phyloP scores from a whole-genome alignment of 371 early-diverging fungal species.

The Mortierella sp. region DNA sequence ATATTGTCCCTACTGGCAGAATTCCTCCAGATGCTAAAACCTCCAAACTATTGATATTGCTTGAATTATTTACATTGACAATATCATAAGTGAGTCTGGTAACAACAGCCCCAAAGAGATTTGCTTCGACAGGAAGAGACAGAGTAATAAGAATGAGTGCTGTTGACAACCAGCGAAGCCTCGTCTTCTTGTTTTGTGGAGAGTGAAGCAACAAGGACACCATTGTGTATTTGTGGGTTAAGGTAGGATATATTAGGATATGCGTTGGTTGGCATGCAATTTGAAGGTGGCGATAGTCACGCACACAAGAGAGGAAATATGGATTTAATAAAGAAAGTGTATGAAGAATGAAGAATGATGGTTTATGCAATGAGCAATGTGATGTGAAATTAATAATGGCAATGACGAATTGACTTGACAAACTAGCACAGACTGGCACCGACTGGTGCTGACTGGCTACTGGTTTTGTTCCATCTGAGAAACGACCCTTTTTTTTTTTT shows the following conservation, averaged over 20 bases:
- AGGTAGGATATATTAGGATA: neutral
- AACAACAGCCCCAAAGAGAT: conserved; percentile 31
- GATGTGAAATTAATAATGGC: too few species aligned
- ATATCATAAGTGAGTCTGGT: conserved; percentile 32
- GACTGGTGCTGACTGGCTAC: neutral
- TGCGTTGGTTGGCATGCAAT: neutral
- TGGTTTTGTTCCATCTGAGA: neutral
- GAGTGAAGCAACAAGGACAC: neutral
- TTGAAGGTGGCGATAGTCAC: too few species aligned
- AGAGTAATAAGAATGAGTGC: neutral
- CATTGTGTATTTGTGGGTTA: neutral
- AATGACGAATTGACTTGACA: too few species aligned
- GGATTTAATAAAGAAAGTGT: too few species aligned
- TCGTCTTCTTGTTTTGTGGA: neutral
- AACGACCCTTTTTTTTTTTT: neutral
- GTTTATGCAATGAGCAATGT: neutral
- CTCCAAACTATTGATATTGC: conserved; percentile 10
- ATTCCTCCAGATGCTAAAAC: conserved; percentile 18
- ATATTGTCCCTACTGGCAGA: conserved; percentile 26
- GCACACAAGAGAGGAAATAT: too few species aligned
- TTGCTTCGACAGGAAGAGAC: conserved; percentile 11
- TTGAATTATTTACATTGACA: conserved; percentile 19
- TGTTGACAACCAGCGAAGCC: conserved; percentile 1
- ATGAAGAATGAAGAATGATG: neutral
- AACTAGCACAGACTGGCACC: too few species aligned